Percentiles rank a stretch among this genome's conserved stretches.
These are phyloP conservation scores for Magnusiomyces sp. DNA, from an alignment of 1,139 yeast species.

Conservation along the genomic window DNA sequence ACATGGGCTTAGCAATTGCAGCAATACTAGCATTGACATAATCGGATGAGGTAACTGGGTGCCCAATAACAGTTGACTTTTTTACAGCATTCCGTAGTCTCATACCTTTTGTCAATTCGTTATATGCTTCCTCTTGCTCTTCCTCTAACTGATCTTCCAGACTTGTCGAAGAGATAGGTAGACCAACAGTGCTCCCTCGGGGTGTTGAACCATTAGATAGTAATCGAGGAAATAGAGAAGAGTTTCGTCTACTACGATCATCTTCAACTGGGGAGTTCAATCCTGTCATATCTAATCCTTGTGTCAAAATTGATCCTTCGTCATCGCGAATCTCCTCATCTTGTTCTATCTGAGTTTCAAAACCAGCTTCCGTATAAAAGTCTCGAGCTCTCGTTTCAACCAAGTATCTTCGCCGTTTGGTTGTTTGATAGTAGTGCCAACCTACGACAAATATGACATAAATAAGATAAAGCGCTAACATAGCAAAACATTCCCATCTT, in stretches of 20 bases:
- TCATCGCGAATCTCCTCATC: conserved; percentile 22
- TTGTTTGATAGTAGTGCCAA: conserved; percentile 35
- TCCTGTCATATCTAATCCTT: conserved; percentile 19
- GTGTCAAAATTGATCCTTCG: conserved; percentile 13
- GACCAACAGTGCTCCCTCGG: background rate
- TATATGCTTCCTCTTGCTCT: conserved; percentile 23
- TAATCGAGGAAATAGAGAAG: background rate
- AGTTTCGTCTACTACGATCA: background rate
- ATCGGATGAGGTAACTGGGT: conserved; percentile 1
- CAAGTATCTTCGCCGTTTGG: conserved; percentile 18
- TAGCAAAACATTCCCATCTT: conserved; percentile 38
- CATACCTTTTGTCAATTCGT: conserved; percentile 25
- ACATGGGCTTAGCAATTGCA: too few relatives aligned
- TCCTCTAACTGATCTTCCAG: conserved; percentile 18
- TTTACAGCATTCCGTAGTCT: too few relatives aligned
- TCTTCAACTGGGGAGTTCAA: conserved; percentile 8
- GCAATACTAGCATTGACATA: conserved; percentile 8
- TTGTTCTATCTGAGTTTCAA: conserved; percentile 17
- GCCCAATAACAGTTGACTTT: conserved; percentile 10
- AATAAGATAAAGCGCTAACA: conserved; percentile 43
- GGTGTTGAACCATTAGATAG: background rate
- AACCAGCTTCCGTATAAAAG: conserved; percentile 25
- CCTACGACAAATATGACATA: conserved; percentile 46
- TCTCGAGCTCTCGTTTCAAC: conserved; percentile 25
- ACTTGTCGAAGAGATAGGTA: background rate